Base-by-base conservation (phyloP, 768 basidiomycete genomes). In the Zangia roseola region DNA sequence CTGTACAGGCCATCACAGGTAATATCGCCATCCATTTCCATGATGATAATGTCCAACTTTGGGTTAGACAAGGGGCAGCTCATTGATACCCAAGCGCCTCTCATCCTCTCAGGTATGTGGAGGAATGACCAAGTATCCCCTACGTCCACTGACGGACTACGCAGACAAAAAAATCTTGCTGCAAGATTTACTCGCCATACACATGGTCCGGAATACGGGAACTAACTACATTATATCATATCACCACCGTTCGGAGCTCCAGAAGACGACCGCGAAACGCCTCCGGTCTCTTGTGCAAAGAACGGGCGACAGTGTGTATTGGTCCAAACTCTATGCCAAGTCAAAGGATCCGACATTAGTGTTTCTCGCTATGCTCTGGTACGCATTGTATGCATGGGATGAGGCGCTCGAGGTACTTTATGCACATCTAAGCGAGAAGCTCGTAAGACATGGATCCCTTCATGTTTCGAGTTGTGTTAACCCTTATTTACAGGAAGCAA, bases 351-450 rank as follows among this genome's bases (percentile, higher is more conserved):
- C 69, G 2, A 70, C 68, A 0, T 61, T 71, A 17, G 43, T 70
- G 10, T 62, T 69, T 17, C 61, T 71, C 20, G 69, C 75, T 39
- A 63, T 77, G 7, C 60, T 83, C 20, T 83, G 82, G 82, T 81
- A 81, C 47, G 74, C 79, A 1, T 55, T 82, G 23, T 83, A 83
- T 56, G 74, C 80, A 0, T 83, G 82, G 80, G 82, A 83, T 41
- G 79, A 84, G 59, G 65, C 79, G 0, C 68, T 82, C 21, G 81
- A 82, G 54, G 63, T 66, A 13, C 56, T 83, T 30, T 82, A 81
- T 47, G 53, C 56, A 10, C 78, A 83, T 54, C 72, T 83, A 20
- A 76, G 72, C 49, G 69, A 52, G 39, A 24, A 36, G 47, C 64
- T 84, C 63, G 80, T 81, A 57, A 40, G 61, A 4, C 6, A 6